Conservation (phyloP, 2,329 filamentous ascomycete genomes). For the Paecilomyces dactylethromorphus region DNA sequence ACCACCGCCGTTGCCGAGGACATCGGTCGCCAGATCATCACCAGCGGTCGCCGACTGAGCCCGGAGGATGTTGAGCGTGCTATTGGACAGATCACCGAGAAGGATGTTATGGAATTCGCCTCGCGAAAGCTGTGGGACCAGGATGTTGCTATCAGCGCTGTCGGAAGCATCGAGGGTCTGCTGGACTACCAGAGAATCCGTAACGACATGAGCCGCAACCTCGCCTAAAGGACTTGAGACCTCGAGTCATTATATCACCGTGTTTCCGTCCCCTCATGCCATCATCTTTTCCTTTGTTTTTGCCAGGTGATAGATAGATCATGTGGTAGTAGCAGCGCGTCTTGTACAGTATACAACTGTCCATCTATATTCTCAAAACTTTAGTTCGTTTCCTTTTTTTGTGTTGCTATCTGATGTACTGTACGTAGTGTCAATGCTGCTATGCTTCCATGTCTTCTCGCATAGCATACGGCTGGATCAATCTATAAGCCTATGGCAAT, state of each 20-base stretch:
- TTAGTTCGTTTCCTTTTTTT: constrained; percentile 14
- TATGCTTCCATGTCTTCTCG: neutral
- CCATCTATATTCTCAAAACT: constrained; percentile 23
- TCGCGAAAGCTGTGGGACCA: constrained; percentile 95
- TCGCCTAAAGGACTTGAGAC: constrained; percentile 20
- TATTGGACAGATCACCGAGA: constrained; percentile 82
- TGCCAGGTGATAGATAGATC: constrained; percentile 21
- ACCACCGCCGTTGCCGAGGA: constrained; percentile 97
- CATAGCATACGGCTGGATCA: neutral
- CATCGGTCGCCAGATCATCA: constrained; percentile 97
- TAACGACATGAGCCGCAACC: constrained; percentile 80
- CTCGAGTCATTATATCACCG: constrained; percentile 2
- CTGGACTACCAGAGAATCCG: constrained; percentile 51
- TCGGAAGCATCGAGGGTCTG: constrained; percentile 84
- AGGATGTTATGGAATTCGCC: constrained; percentile 96
- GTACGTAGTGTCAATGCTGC: neutral
- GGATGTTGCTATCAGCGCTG: constrained; percentile 87
- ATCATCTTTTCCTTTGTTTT: constrained; percentile 9
- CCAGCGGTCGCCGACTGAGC: constrained; percentile 84
- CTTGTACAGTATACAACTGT: constrained; percentile 28
- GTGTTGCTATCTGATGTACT: neutral
- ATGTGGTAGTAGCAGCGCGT: constrained; percentile 17
- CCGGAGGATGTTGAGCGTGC: constrained; percentile 92
- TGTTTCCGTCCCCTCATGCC: constrained; percentile 15
- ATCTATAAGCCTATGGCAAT: neutral